These are phyloP conservation scores for Boletus eberwhitei DNA, from an alignment of 768 basidiomycete species.

Conservation along the genomic window DNA sequence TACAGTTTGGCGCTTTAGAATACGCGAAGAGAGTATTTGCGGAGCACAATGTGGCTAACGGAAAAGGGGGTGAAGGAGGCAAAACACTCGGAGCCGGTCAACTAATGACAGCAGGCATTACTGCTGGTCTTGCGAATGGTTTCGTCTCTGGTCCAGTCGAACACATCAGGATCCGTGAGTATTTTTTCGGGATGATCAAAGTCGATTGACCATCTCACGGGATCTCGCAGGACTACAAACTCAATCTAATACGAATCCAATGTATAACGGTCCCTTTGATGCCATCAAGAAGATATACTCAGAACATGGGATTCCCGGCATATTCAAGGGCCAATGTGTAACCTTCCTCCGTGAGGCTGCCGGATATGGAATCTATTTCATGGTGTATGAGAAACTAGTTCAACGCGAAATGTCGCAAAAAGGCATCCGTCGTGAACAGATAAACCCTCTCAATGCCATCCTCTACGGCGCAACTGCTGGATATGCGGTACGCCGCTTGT, in stretches of 20 bases:
- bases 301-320: slow-evolving; percentile 71
- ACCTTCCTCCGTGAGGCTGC: slow-evolving; percentile 81
- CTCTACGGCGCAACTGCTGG: slow-evolving; percentile 91
- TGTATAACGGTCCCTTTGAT: slow-evolving; percentile 82
- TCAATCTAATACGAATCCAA: slow-evolving; percentile 72
- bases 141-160: slow-evolving; percentile 95
- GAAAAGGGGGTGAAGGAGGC: slow-evolving; percentile 65
- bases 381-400: slow-evolving; percentile 89
- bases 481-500: slow-evolving; percentile 65
- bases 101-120: slow-evolving; percentile 71
- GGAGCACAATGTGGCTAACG: slow-evolving; percentile 52
- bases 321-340: slow-evolving; percentile 91
- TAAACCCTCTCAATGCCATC: slow-evolving; percentile 73
- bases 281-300: slow-evolving; percentile 82
- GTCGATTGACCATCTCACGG: not conserved
- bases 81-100: slow-evolving; percentile 57
- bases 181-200: not conserved
- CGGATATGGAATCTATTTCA: slow-evolving; percentile 87
- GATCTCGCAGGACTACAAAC: slow-evolving; percentile 74
- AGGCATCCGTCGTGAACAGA: slow-evolving; percentile 69
- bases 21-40: slow-evolving; percentile 79
- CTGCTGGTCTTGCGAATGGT: slow-evolving; percentile 87
- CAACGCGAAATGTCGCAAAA: slow-evolving; percentile 79
- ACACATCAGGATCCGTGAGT: slow-evolving; percentile 78
- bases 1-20: slow-evolving; percentile 92